Evolutionary conservation across 306 rosid genomes (phyloP), one percentile per base, ranked within the genome.

Genomic region (Malus sylvestris): DNA sequence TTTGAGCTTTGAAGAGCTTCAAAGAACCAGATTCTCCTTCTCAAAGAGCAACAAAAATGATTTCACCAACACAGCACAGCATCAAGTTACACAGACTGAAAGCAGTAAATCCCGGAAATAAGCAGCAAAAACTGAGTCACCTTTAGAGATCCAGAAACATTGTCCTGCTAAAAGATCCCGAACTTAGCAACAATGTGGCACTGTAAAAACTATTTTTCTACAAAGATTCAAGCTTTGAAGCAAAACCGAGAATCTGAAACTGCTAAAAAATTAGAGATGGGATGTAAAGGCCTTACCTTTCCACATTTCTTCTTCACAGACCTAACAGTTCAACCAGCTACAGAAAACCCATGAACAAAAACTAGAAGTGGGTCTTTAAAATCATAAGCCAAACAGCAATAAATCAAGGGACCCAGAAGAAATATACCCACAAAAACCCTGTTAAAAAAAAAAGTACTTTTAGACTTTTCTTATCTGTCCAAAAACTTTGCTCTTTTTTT

Each of bases 391-490:
- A 35, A 79, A 75, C 62, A 44, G 88, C 91, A 87, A 74, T 89
- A 76, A 94, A 89, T 88, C 73, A 1, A 51, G 86, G 93, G 96
- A 93, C 70, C 96, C 93, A 91, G 68, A 44, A 69, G 70, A 76
- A 53, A 38, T 72, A 78, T 62, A 74, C 59, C 74, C 76, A 57
- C 64, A 72, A 84, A 83, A 76, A 80, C 76, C 75, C 73, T 67
- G 60, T 52, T 66, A 55, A 59, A 67, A 33, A 30, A 32, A 59
- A 35, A 73, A 45, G 78, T 58, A 66, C 60, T 52, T 57, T 79
- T 67, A 74, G 40, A 4, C 45, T 30, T 51, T 51, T 61, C 30
- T 44, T 6, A 42, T 25, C 20, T 49, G 68, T 67, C 30, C 81
- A 82, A 75, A 82, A 40, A 40, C 86, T 33, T 16, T 57, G 65